A percentile compares a stretch with the other conserved stretches of the same genome.
Conservation (phyloP, 2,329 filamentous ascomycete species). For the Pyrenophora graminea region DNA sequence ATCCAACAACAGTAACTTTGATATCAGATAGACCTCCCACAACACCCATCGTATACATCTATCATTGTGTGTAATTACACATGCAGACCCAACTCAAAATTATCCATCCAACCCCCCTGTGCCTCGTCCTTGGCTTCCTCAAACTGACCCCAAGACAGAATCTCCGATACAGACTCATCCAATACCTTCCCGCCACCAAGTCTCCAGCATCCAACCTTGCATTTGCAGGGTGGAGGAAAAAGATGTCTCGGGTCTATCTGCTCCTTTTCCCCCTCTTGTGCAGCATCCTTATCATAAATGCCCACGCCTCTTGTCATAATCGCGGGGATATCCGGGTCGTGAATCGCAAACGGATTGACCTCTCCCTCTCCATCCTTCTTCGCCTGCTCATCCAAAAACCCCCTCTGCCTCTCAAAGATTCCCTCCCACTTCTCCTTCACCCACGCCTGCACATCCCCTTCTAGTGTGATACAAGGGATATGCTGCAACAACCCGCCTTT, state of each 20-base stretch:
- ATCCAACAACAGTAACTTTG: too few relatives aligned
- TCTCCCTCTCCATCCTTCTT: too few relatives aligned
- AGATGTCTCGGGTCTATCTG: not conserved
- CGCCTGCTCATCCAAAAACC: too few relatives aligned
- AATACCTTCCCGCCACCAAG: not conserved
- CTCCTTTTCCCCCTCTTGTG: not conserved
- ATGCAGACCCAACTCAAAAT: not conserved
- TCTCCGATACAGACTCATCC: not conserved
- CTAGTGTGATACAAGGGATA: not conserved
- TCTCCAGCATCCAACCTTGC: not conserved
- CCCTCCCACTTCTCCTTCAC: slow-evolving; percentile 22
- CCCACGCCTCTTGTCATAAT: too few relatives aligned
- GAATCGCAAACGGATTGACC: not conserved
- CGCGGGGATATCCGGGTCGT: not conserved
- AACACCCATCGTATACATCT: too few relatives aligned
- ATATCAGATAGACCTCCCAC: too few relatives aligned
- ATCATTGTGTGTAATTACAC: not conserved
- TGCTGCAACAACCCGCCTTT: not conserved
- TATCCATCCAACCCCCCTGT: not conserved
- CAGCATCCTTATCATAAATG: not conserved
- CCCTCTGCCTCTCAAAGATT: slow-evolving; percentile 5
- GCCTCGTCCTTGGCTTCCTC: not conserved
- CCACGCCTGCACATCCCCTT: slow-evolving; percentile 21
- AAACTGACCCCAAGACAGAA: too few relatives aligned
- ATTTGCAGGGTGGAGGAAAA: not conserved